Evolutionary conservation across 2,329 filamentous ascomycete species (phyloP).

Genomic region (Sarocladiaceae sp.): DNA sequence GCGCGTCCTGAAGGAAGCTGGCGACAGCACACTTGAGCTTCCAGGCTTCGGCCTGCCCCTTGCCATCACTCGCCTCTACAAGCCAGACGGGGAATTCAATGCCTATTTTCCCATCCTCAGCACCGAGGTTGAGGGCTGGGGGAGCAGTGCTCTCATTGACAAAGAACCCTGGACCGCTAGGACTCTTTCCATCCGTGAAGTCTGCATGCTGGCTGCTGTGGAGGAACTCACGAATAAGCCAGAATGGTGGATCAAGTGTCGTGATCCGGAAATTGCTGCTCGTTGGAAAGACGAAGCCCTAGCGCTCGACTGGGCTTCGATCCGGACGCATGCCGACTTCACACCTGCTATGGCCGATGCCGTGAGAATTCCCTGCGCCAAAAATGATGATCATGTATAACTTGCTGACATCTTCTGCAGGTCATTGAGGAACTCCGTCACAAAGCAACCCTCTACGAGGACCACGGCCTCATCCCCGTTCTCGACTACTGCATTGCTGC

Average conservation of each 20-base stretch:
- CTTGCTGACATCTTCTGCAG: constrained; percentile 14
- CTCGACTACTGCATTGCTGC: constrained; percentile 25
- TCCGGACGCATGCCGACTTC: constrained; percentile 19
- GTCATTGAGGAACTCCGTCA: constrained; percentile 25
- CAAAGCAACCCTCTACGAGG: constrained; percentile 27
- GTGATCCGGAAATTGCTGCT: constrained; percentile 17
- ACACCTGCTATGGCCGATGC: constrained; percentile 23
- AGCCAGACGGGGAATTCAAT: not conserved
- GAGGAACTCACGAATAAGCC: constrained; percentile 28
- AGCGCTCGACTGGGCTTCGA: constrained; percentile 22
- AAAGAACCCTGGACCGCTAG: too few relatives aligned
- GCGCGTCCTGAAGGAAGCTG: not conserved
- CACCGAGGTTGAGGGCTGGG: constrained; percentile 13
- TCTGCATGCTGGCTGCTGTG: constrained; percentile 26
- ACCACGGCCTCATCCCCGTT: constrained; percentile 26
- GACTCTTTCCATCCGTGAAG: constrained; percentile 23
- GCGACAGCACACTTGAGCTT: constrained; percentile 5
- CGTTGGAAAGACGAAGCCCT: constrained; percentile 25
- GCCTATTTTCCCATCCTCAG: constrained; percentile 18
- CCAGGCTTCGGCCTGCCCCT: constrained; percentile 23
- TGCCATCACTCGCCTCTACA: too few relatives aligned
- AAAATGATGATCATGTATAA: not conserved
- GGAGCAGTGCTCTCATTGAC: too few relatives aligned
- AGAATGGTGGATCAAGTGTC: constrained; percentile 28
- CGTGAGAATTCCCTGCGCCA: constrained; percentile 16